phyloP scores from a whole-genome alignment of 352 stramenopile species.

The Aphanomyces invadans region DNA sequence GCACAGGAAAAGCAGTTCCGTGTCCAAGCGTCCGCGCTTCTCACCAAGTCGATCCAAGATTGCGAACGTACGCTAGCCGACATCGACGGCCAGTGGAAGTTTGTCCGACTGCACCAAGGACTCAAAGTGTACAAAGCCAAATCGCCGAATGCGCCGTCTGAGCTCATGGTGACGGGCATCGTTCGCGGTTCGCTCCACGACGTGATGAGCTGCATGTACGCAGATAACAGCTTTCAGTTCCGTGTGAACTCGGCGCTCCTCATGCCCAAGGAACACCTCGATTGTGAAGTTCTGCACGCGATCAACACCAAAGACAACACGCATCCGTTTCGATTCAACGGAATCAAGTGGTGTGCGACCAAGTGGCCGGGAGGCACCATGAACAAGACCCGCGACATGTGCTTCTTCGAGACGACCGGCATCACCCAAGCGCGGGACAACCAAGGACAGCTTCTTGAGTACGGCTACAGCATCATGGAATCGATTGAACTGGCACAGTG shows the following conservation, averaged over 20 bases:
- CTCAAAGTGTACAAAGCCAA: conserved; percentile 24
- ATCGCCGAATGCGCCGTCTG: not conserved
- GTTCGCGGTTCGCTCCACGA: conserved; percentile 16
- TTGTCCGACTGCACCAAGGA: conserved; percentile 13
- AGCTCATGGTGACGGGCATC: conserved; percentile 23
- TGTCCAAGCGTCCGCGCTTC: not conserved
- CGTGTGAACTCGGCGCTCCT: conserved; percentile 17
- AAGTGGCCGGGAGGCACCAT: conserved; percentile 23
- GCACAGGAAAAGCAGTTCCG: conserved; percentile 16
- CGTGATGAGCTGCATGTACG: conserved; percentile 17
- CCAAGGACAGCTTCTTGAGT: conserved; percentile 16
- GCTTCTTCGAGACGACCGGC: conserved; percentile 22
- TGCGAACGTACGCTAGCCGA: conserved; percentile 11
- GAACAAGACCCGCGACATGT: conserved; percentile 20
- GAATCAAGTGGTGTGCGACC: conserved; percentile 22
- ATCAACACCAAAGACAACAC: conserved; percentile 8
- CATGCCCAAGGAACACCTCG: conserved; percentile 24
- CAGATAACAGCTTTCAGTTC: conserved; percentile 12
- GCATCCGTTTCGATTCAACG: conserved; percentile 18
- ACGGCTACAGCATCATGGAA: conserved; percentile 25
- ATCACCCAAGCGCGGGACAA: conserved; percentile 11
- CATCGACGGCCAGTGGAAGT: conserved; percentile 23
- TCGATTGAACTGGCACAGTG: conserved; percentile 19
- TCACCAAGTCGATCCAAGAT: conserved; percentile 13
- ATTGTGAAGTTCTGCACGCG: conserved; percentile 22